Evolutionary conservation across 2,329 filamentous ascomycete species (phyloP).

Genomic region (Fusarium brevicatenulatum): DNA sequence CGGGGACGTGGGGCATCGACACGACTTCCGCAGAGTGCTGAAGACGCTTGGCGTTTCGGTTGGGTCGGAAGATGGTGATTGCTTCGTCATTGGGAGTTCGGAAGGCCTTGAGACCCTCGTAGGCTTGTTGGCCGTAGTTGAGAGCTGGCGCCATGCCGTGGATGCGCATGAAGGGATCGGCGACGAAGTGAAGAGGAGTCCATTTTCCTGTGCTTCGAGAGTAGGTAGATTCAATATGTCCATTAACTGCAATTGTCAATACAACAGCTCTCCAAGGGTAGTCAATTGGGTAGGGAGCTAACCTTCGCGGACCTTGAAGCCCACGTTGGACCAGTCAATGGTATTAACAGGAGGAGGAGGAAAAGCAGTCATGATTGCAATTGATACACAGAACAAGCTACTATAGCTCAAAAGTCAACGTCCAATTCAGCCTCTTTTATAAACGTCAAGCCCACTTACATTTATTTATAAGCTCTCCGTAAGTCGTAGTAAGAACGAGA

Average conservation of each 20-base stretch:
- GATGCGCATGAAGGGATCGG: constrained; percentile 85
- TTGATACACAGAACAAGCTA: neutral
- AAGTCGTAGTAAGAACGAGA: constrained; percentile 1
- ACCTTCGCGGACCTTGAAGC: constrained; percentile 93
- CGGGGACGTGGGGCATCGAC: constrained; percentile 83
- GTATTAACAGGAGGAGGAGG: constrained; percentile 81
- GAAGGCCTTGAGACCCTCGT: constrained; percentile 98
- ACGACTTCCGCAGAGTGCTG: constrained; percentile 86
- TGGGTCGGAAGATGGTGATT: constrained; percentile 89
- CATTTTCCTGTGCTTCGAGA: constrained; percentile 78
- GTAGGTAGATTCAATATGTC: constrained; percentile 91
- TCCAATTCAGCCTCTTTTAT: neutral
- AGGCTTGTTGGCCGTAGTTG: constrained; percentile 98
- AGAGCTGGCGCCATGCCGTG: constrained; percentile 95
- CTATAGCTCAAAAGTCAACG: neutral
- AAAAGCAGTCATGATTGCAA: constrained; percentile 63
- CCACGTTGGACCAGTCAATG: constrained; percentile 94
- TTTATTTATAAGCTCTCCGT: constrained; percentile 16
- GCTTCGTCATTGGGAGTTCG: constrained; percentile 73
- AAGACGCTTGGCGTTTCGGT: constrained; percentile 85
- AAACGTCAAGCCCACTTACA: constrained; percentile 2
- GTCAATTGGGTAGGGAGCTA: neutral
- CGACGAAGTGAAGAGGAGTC: constrained; percentile 80
- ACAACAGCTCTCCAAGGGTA: rapidly evolving
- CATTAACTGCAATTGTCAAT: constrained; percentile 73